Base-by-base conservation (phyloP, 306 rosid genomes). In the Alnus rubra region DNA sequence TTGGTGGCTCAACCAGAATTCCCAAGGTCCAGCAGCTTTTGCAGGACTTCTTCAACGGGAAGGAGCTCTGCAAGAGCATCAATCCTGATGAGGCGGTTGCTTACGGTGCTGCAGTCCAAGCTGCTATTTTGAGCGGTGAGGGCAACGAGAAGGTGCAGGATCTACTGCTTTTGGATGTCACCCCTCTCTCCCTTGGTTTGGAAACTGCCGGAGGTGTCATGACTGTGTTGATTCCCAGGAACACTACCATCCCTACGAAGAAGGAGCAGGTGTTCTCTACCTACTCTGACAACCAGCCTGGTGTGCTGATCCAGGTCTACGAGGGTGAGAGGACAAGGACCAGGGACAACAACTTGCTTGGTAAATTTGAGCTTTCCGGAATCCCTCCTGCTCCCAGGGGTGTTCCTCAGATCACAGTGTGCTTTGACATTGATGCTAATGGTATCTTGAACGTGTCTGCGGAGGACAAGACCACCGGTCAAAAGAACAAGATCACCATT, bases 321-420 rank as follows among this genome's bases (percentile, higher is more conserved):
- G 96, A 91, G 82, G 96, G 96, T 42, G 96, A 91, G 48, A 82
- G 93, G 73, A 86, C 93, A 4, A 89, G 96, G 64, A 89, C 90
- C 9, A 85, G 90, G 48, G 93, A 91, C 80, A 91, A 91, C 83
- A 91, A 91, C 53, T 78, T 91, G 86, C 86, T 91, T 0, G 96
- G 96, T 4, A 91, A 91, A 48, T 91, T 91, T 19, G 93, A 91
- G 82, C 91, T 91, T 14, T 91, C 93, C 0, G 93, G 96, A 42
- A 91, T 91, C 64, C 96, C 93, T 23, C 93, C 92, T n/a, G 96
- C 96, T 1, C 96, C 96, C 33, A 86, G 93, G 60, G 93, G 93
- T 42, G 96, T 91, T 12, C 96, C 96, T 18, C 93, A 91, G 52
- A 91, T 91, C 76, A 91, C 92, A 2, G 96, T 91, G 45, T 89